Conservation (phyloP, 148 eudicot species). For the Camellia japonica region DNA sequence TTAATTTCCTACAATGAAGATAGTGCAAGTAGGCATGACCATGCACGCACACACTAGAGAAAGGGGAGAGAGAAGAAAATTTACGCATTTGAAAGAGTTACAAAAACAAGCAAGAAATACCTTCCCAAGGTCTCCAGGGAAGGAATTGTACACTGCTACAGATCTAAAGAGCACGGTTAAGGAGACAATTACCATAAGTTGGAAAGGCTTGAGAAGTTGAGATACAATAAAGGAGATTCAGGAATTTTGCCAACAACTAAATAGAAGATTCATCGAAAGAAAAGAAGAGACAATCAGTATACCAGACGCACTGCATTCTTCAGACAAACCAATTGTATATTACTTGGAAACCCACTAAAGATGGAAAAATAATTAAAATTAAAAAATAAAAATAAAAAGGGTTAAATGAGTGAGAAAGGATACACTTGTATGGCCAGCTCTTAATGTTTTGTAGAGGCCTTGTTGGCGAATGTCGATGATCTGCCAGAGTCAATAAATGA, state of each 20-base stretch:
- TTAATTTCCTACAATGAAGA: no score
- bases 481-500: constrained; percentile 48
- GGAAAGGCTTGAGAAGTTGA: neutral
- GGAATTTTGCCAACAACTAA: neutral
- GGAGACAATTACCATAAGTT: constrained; percentile 18
- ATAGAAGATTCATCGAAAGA: neutral
- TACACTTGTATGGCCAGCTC: constrained; percentile 92
- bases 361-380: neutral
- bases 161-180: constrained; percentile 52
- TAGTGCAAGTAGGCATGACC: neutral
- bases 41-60: neutral
- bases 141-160: constrained; percentile 91
- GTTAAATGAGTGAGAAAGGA: constrained; percentile 38
- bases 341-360: neutral
- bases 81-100: neutral
- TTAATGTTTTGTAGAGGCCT: constrained; percentile 80
- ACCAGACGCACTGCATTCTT: neutral
- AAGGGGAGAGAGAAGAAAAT: neutral
- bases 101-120: constrained; percentile 33
- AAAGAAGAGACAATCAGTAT: neutral
- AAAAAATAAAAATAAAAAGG: neutral
- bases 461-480: constrained; percentile 72
- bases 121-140: constrained; percentile 99
- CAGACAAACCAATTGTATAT: neutral
- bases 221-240: neutral